Percentiles rank a stretch among this genome's conserved stretches.
Conservation (phyloP, 2,329 filamentous ascomycete genomes). For the Apiospora sp. region DNA sequence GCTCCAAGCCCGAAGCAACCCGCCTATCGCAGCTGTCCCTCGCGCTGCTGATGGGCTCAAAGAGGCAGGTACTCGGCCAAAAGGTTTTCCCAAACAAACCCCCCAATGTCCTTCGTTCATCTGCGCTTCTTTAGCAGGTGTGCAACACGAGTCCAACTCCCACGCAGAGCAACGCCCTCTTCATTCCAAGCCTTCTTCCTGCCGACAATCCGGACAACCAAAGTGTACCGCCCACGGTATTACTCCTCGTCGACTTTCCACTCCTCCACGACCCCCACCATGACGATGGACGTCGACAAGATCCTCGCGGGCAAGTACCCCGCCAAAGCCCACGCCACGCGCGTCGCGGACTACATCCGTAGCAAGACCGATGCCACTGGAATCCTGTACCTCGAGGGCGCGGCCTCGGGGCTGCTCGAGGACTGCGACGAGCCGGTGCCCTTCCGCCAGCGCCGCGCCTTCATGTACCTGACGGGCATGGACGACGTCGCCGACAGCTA, state of each 20-base stretch:
- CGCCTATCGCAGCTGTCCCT: conserved; percentile 4
- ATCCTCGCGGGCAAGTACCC: conserved; percentile 74
- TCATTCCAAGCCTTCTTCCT: neutral
- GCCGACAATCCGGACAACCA: neutral
- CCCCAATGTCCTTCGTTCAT: neutral
- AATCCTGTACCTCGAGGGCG: conserved; percentile 87
- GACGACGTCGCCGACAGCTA: conserved; percentile 78
- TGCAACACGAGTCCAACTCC: conserved; percentile 3
- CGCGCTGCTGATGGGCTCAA: conserved; percentile 3
- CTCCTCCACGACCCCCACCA: neutral
- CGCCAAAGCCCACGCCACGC: conserved; percentile 84
- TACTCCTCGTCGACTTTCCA: neutral
- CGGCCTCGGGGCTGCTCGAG: conserved; percentile 81
- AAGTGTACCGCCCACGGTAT: neutral
- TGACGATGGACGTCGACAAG: conserved; percentile 53
- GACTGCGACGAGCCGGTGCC: conserved; percentile 86
- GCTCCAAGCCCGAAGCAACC: neutral
- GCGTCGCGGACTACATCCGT: conserved; percentile 81
- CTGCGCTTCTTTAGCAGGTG: conserved; percentile 17
- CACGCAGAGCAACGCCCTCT: neutral
- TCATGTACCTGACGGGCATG: conserved; percentile 94
- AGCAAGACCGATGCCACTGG: conserved; percentile 71
- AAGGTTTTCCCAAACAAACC: neutral
- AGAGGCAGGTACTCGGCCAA: conserved; percentile 8
- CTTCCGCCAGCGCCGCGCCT: conserved; percentile 89